Base-by-base conservation (phyloP, 176 grass and related monocot genomes). In the Ampelocalamus luodianensis region DNA sequence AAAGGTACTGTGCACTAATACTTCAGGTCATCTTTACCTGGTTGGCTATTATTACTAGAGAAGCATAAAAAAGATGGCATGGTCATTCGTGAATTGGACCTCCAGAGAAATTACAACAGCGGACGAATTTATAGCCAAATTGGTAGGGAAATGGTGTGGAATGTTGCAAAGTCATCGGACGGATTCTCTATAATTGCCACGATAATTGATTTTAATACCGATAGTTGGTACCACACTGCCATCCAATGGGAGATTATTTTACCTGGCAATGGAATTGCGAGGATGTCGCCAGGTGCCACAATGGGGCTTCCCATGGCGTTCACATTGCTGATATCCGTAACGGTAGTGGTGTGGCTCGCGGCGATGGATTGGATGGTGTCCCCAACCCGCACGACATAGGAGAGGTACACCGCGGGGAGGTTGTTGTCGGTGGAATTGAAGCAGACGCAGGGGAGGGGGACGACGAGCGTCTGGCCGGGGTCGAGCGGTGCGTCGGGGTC, bases 391-490 rank as follows among this genome's bases (percentile, higher is more conserved):
- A 97, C 88, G 71, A 97, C 86, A 54, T 97, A 97, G 6, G 94
- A 97, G 70, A 94, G 85, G 90, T 97, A 97, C 3, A 97, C 84
- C 0, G 92, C 83, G 8, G 92, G 90, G 29, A 97, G 90, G 65
- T 90, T 90, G 79, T 92, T 97, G 82, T 97, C 92, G 60, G 92
- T 78, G 85, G 90, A 92, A 79, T 97, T 97, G 69, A 92, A 87
- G 88, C 94, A 97, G 45, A 88, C 87, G 77, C 90, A 97, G 71
- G 94, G 92, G 29, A 97, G 84, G 12, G 94, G 92, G 74, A 97
- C 10, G 72, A 94, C 88, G 8, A 97, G 88, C 17, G 13, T 54
- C 32, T 82, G 55, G 0, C 90, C 92, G 2, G 72, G 68, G 69
- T 63, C 72, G 65, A 97, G 90, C 79, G 72, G 84, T 64, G 90